These are phyloP conservation scores for Penicillium taxi DNA, from an alignment of 495 filamentous ascomycete genomes.

Conservation along the genomic window DNA sequence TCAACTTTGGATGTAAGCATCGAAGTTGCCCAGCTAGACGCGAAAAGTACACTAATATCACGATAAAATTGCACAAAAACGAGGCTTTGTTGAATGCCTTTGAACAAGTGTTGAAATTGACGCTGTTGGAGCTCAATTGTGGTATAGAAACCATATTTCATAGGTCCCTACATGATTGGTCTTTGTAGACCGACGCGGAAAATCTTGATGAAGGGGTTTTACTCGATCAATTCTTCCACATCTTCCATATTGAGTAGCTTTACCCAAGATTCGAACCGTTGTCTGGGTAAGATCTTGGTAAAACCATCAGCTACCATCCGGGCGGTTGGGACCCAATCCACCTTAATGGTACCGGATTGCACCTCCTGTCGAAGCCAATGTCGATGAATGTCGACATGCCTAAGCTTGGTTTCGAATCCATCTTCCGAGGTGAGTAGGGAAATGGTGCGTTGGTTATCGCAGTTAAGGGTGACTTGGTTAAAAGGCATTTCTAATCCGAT, in stretches of 20 bases:
- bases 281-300: conserved; percentile 7
- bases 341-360: neutral
- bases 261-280: conserved; percentile 7
- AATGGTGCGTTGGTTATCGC: conserved; percentile 1
- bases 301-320: conserved; percentile 11
- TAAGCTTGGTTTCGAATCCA: conserved; percentile 8
- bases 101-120: neutral
- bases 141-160: too few relatives aligned
- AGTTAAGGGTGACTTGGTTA: neutral
- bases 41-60: too few relatives aligned
- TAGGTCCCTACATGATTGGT: too few relatives aligned
- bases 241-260: conserved; percentile 2
- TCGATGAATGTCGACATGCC: conserved; percentile 13
- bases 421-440: neutral
- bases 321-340: conserved; percentile 5
- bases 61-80: neutral
- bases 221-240: conserved; percentile 2
- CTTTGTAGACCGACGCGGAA: too few relatives aligned
- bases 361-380: conserved; percentile 13
- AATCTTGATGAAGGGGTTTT: too few relatives aligned
- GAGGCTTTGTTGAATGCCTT: neutral
- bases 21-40: too few relatives aligned
- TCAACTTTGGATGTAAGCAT: too few relatives aligned
- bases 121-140: too few relatives aligned
- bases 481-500: neutral